Percentiles rank a stretch among this genome's conserved stretches.
These are phyloP conservation scores for Truncatella angustata DNA, from an alignment of 2,329 filamentous ascomycete species.

Conservation along the genomic window DNA sequence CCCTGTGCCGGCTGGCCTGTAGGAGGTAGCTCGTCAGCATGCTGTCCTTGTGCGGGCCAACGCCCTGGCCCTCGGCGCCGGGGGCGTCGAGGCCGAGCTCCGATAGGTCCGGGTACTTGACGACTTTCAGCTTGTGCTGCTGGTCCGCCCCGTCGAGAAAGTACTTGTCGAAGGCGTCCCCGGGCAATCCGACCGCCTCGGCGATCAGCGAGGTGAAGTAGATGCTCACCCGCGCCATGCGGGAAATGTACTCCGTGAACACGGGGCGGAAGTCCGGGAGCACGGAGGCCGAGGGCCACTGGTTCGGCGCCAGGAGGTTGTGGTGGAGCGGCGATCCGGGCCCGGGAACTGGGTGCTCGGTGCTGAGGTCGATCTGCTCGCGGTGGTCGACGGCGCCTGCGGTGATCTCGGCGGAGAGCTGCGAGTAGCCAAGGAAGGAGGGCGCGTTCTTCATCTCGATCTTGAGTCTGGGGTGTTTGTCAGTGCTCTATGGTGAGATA, in stretches of 20 bases:
- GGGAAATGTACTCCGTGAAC: conserved; percentile 72
- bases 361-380: conserved; percentile 85
- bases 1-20: conserved; percentile 73
- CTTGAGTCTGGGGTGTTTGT: conserved; percentile 44
- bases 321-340: conserved; percentile 66
- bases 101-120: conserved; percentile 77
- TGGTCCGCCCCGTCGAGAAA: conserved; percentile 69
- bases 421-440: conserved; percentile 70
- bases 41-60: conserved; percentile 81
- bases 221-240: conserved; percentile 71
- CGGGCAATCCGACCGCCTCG: conserved; percentile 73
- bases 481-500: no score
- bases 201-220: conserved; percentile 78
- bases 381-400: conserved; percentile 74
- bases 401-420: conserved; percentile 67
- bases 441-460: conserved; percentile 73
- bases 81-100: conserved; percentile 49
- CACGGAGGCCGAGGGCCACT: conserved; percentile 68
- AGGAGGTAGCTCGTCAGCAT: conserved; percentile 82
- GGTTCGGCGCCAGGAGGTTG: conserved; percentile 73
- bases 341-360: conserved; percentile 66
- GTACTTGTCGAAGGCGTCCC: conserved; percentile 71
- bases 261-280: conserved; percentile 67
- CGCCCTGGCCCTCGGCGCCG: conserved; percentile 47
- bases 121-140: conserved; percentile 88